Conservation (phyloP, 805 yeast genomes). For the Yarrowia sp. region DNA sequence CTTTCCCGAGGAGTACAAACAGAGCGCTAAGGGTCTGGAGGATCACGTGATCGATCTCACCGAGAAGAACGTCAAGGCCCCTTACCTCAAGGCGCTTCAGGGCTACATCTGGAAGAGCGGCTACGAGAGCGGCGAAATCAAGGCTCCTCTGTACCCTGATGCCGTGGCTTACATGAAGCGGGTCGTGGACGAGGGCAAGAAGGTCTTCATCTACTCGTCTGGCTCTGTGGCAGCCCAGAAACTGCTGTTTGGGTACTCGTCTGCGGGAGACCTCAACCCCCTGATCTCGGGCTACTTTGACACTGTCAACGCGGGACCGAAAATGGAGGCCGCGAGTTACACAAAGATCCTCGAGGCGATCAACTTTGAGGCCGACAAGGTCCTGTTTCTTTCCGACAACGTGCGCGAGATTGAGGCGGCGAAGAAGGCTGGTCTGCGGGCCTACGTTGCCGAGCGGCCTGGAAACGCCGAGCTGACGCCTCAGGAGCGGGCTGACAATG, state of each 20-base stretch:
- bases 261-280: slow-evolving; percentile 50
- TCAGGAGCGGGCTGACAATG: background rate
- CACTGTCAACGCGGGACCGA: slow-evolving; percentile 78
- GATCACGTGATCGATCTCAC: slow-evolving; percentile 59
- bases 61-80: slow-evolving; percentile 67
- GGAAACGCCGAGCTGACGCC: slow-evolving; percentile 55
- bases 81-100: slow-evolving; percentile 72
- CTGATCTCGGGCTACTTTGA: slow-evolving; percentile 71
- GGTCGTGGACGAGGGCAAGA: slow-evolving; percentile 23
- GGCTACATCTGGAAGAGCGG: slow-evolving; percentile 83
- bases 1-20: slow-evolving; percentile 46
- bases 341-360: slow-evolving; percentile 50
- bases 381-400: slow-evolving; percentile 78
- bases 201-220: slow-evolving; percentile 75
- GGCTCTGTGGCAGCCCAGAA: slow-evolving; percentile 89
- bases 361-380: slow-evolving; percentile 36
- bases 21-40: slow-evolving; percentile 40
- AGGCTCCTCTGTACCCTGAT: slow-evolving; percentile 75
- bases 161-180: slow-evolving; percentile 52
- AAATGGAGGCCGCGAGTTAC: slow-evolving; percentile 59
- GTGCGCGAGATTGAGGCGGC: slow-evolving; percentile 78
- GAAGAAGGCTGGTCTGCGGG: slow-evolving; percentile 55
- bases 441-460: slow-evolving; percentile 63
- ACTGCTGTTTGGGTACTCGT: slow-evolving; percentile 52
- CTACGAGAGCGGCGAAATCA: slow-evolving; percentile 68